These are phyloP conservation scores for Fraxinus excelsior DNA, from an alignment of 257 asterid species.

Conservation along the genomic window DNA sequence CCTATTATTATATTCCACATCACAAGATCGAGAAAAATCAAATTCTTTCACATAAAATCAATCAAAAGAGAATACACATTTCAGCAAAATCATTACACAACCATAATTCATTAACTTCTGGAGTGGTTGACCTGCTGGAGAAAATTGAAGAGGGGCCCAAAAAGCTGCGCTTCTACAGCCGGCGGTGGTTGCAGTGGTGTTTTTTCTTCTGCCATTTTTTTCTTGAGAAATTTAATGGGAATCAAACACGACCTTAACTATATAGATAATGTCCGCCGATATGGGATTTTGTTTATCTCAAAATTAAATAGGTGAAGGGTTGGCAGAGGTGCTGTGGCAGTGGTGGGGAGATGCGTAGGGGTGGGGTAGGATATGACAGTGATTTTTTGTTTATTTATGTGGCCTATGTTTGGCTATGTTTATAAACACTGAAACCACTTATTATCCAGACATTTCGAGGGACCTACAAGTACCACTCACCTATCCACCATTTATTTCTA, in stretches of 20 bases:
- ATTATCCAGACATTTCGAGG: too few relatives aligned
- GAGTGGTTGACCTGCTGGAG: conserved; percentile 60
- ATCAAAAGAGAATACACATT: background rate
- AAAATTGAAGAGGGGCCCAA: conserved; percentile 69
- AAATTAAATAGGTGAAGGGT: too few relatives aligned
- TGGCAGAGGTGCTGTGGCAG: too few relatives aligned
- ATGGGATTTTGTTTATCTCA: too few relatives aligned
- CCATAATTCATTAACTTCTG: background rate
- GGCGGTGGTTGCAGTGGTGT: conserved; percentile 40
- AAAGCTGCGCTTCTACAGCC: conserved; percentile 70
- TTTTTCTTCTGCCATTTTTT: conserved; percentile 48
- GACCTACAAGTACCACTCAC: too few relatives aligned
- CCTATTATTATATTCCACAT: conserved; percentile 22
- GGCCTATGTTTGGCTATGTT: too few relatives aligned
- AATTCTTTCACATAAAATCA: background rate
- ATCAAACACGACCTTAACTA: conserved; percentile 1
- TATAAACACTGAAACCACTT: too few relatives aligned
- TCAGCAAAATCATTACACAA: background rate
- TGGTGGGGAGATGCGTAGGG: too few relatives aligned
- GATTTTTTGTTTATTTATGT: too few relatives aligned
- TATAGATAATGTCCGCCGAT: too few relatives aligned
- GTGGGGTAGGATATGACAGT: too few relatives aligned
- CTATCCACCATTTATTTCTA: too few relatives aligned
- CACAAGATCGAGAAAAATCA: background rate
- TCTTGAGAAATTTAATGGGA: background rate